Conservation (phyloP, 257 asterid genomes). For the Solanum pinnatisectum region DNA sequence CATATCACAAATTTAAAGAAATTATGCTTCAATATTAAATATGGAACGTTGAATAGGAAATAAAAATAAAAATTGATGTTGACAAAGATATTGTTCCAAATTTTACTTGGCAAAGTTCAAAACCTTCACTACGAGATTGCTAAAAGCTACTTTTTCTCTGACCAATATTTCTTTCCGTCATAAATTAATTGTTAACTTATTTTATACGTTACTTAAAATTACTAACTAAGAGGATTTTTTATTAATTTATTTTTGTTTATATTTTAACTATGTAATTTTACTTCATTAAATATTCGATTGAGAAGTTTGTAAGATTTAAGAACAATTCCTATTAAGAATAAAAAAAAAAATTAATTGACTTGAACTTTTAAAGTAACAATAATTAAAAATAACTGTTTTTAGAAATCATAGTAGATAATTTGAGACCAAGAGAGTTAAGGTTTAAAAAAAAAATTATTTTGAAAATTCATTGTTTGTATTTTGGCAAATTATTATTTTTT, state of each 20-base stretch:
- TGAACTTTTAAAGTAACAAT: background rate
- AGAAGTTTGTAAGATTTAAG: background rate
- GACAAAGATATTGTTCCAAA: background rate
- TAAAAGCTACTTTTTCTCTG: background rate
- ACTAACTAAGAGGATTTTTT: background rate
- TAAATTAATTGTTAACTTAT: fast-evolving
- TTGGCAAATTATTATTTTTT: background rate
- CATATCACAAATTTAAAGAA: background rate
- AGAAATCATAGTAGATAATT: too few relatives aligned
- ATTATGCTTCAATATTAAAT: background rate
- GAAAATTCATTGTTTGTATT: too few relatives aligned
- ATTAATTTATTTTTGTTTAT: background rate
- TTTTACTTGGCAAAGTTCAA: background rate
- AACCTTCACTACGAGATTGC: background rate
- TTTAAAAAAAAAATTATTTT: too few relatives aligned
- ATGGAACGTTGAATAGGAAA: background rate
- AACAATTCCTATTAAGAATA: background rate
- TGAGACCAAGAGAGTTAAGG: background rate
- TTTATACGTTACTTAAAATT: background rate
- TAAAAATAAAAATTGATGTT: background rate
- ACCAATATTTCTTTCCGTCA: background rate
- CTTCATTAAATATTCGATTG: background rate
- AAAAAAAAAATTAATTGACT: background rate
- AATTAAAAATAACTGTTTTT: too few relatives aligned
- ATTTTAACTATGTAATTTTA: background rate